A percentile compares a stretch with the other conserved stretches of the same genome.
These are phyloP conservation scores for Moricandia moricandioides DNA, from an alignment of 345 rosid species.

Conservation along the genomic window DNA sequence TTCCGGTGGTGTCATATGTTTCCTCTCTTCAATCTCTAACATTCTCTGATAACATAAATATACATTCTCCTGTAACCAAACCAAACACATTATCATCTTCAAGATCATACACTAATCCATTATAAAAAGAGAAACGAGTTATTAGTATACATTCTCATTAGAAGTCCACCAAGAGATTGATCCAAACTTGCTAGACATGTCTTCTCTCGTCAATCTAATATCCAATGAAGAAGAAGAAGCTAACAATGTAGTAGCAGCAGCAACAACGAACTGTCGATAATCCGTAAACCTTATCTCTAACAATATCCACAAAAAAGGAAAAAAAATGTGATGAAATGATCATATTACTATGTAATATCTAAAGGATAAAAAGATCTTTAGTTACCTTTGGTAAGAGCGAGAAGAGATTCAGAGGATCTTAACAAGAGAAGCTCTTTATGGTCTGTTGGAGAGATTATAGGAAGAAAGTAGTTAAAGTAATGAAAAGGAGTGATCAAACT, in stretches of 20 bases:
- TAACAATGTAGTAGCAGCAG: slow-evolving; percentile 73
- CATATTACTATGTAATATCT: not conserved
- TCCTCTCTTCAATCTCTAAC: slow-evolving; percentile 52
- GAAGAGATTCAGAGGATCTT: slow-evolving; percentile 49
- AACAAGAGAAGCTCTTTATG: slow-evolving; percentile 39
- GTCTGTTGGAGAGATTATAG: slow-evolving; percentile 36
- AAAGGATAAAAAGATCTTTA: not conserved
- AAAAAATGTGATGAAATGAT: not conserved
- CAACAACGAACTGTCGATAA: slow-evolving; percentile 66
- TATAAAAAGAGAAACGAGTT: not conserved
- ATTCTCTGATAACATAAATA: slow-evolving; percentile 54
- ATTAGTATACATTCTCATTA: slow-evolving; percentile 46
- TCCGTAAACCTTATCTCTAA: slow-evolving; percentile 62
- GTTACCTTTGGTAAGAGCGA: slow-evolving; percentile 57
- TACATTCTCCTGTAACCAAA: slow-evolving; percentile 53
- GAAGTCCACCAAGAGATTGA: slow-evolving; percentile 50
- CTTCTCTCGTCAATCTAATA: slow-evolving; percentile 48
- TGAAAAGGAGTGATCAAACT: slow-evolving; percentile 64
- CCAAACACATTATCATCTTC: not conserved
- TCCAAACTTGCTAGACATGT: slow-evolving; percentile 50
- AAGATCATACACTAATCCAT: not conserved
- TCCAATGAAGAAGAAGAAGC: slow-evolving; percentile 49
- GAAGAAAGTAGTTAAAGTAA: slow-evolving; percentile 57
- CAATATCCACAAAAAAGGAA: not conserved
- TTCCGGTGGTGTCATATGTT: slow-evolving; percentile 40